Evolutionary conservation across 2,329 filamentous ascomycete genomes (phyloP), one percentile per base, ranked within the genome.

Genomic region (Cercospora sesami): DNA sequence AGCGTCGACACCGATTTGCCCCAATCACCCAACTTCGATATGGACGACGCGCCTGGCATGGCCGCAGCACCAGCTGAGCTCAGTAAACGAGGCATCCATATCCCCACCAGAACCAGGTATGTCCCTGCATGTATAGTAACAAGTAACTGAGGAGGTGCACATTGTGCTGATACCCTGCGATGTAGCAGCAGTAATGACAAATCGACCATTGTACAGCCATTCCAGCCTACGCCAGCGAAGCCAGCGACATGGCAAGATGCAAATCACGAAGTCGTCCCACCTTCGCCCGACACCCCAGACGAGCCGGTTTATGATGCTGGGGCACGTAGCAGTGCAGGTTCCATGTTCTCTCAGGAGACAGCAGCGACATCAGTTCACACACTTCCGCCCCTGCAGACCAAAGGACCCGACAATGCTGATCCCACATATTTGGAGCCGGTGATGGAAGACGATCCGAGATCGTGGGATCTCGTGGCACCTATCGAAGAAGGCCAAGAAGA

Each of bases 401-500:
- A 81, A 60, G 78, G 78, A 2, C 74, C 76, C 2, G 81, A 84
- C 42, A 71, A 73, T 66, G 68, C 66, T 28, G 82, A 83, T 21
- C 71, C 74, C 14, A 81, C 83, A 60, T 76, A 78, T 12, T 76
- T 85, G 18, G 81, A 83, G 64, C 83, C 83, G 8, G 74, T 85
- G 4, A 73, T 84, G 3, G 84, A 86, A 75, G 80, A 86, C 64
- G 85, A 87, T 67, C 84, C 85, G 10, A 77, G 78, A 48, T 86
- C 82, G 0, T 87, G 84, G 72, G 85, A 87, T 71, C 80, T 89
- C 0, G 76, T 88, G 5, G 81, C 81, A 16, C 79, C 81, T 16
- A 65, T 67, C 60, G 75, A 67, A 63, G 79, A 70, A 55, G 70
- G 69, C 64, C 78, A 58, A 26, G 71, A 65, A 65, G 63, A 69